Conservation (phyloP, 1,284 basidiomycete species). For the Ustilago xerochloae region DNA sequence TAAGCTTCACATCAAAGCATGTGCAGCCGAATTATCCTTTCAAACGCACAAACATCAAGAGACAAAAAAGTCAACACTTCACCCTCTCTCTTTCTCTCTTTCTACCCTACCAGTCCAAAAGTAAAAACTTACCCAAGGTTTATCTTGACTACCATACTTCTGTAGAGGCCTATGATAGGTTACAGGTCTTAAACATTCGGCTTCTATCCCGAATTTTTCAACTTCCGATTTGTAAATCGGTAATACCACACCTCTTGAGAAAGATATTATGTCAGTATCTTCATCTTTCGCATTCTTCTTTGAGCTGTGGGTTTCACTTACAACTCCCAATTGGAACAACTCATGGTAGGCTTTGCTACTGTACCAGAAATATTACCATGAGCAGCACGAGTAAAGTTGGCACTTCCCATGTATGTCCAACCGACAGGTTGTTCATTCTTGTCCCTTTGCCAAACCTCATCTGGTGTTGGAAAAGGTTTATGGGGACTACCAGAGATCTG, state of each 20-base stretch:
- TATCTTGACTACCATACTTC: slow-evolving; percentile 37
- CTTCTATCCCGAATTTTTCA: slow-evolving; percentile 25
- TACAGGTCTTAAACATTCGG: slow-evolving; percentile 37
- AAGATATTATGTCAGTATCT: not conserved
- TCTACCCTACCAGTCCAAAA: not conserved
- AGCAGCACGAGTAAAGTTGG: slow-evolving; percentile 65
- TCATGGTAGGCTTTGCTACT: slow-evolving; percentile 26
- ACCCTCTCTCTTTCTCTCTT: not conserved
- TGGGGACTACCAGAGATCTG: slow-evolving; percentile 3
- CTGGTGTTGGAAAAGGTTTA: not conserved
- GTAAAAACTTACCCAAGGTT: slow-evolving; percentile 51
- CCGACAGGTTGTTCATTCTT: slow-evolving; percentile 34
- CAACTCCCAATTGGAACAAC: slow-evolving; percentile 62
- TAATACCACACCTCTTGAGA: slow-evolving; percentile 48
- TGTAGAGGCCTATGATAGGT: slow-evolving; percentile 52
- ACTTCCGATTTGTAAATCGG: slow-evolving; percentile 49
- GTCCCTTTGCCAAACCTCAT: not conserved
- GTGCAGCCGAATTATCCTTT: not conserved
- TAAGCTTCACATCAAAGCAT: not conserved
- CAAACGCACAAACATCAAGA: not conserved
- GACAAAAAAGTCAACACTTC: not conserved
- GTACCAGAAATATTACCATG: slow-evolving; percentile 62
- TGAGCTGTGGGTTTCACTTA: slow-evolving; percentile 9
- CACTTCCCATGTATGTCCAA: slow-evolving; percentile 61
- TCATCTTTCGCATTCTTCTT: not conserved